Conservation (phyloP, 2,329 filamentous ascomycete genomes). For the Ampelomyces quisqualis region DNA sequence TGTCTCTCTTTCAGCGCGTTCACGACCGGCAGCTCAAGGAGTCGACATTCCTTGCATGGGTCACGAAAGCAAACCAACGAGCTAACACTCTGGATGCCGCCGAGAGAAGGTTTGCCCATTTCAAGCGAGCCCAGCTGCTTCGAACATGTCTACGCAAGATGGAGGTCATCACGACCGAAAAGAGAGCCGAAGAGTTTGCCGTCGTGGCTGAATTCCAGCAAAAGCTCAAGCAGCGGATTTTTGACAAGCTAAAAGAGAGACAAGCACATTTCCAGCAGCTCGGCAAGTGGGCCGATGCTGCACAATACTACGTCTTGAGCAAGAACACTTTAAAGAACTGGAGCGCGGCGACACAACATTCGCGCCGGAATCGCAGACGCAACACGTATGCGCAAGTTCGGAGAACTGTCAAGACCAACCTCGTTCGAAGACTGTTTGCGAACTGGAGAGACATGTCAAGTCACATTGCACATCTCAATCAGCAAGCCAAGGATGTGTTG, state of each 20-base stretch:
- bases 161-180: conserved; percentile 27
- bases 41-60: conserved; percentile 31
- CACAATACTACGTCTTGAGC: conserved; percentile 57
- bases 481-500: conserved; percentile 36
- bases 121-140: conserved; percentile 34
- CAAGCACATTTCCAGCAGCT: conserved; percentile 50
- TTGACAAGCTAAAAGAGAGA: conserved; percentile 41
- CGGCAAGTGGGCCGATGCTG: conserved; percentile 56
- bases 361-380: conserved; percentile 55
- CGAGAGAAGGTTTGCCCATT: conserved; percentile 33
- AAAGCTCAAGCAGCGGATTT: conserved; percentile 41
- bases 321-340: conserved; percentile 54
- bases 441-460: conserved; percentile 39
- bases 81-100: conserved; percentile 31
- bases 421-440: conserved; percentile 48
- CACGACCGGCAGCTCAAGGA: conserved; percentile 35
- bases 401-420: conserved; percentile 55
- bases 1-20: conserved; percentile 45
- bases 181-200: conserved; percentile 35
- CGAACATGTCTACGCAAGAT: conserved; percentile 31
- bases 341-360: conserved; percentile 53
- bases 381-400: conserved; percentile 58
- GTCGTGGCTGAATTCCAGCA: conserved; percentile 47
- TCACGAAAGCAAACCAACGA: conserved; percentile 29
- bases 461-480: conserved; percentile 17